Evolutionary conservation across 2,329 filamentous ascomycete species (phyloP).

Genomic region (Arthrobotrys sphaeroides): DNA sequence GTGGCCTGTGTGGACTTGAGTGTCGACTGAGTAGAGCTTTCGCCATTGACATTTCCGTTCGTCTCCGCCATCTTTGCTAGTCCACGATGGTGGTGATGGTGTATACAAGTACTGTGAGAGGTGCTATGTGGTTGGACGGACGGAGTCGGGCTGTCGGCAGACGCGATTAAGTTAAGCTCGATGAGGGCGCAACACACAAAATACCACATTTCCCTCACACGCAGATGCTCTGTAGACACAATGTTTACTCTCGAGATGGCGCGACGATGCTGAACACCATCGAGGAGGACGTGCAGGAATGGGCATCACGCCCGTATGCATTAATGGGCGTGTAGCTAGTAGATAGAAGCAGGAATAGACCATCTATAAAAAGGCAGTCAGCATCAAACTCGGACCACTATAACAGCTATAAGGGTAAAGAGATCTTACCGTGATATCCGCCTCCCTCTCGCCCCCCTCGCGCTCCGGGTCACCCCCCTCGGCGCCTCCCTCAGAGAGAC

Average conservation of each 20-base stretch:
- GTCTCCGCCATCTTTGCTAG: slow-evolving; percentile 34
- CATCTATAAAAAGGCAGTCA: neutral
- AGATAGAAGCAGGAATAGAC: neutral
- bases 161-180: slow-evolving; percentile 13
- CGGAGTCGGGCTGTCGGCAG: neutral
- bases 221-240: too few species aligned
- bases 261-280: too few species aligned
- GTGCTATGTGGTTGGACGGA: too few species aligned
- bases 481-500: neutral
- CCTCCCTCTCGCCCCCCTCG: neutral
- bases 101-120: too few species aligned
- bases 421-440: neutral
- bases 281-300: neutral
- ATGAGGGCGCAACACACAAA: slow-evolving; percentile 6
- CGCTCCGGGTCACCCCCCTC: neutral
- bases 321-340: neutral
- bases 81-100: neutral
- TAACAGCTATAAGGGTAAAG: neutral
- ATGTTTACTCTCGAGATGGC: too few species aligned
- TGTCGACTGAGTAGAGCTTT: slow-evolving; percentile 41
- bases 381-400: neutral
- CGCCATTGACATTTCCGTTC: slow-evolving; percentile 45
- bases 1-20: slow-evolving; percentile 40
- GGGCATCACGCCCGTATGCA: neutral
- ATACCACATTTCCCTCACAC: too few species aligned